Evolutionary conservation across 2,329 filamentous ascomycete species (phyloP).

Genomic region (Pseudocercospora pini-densiflorae): DNA sequence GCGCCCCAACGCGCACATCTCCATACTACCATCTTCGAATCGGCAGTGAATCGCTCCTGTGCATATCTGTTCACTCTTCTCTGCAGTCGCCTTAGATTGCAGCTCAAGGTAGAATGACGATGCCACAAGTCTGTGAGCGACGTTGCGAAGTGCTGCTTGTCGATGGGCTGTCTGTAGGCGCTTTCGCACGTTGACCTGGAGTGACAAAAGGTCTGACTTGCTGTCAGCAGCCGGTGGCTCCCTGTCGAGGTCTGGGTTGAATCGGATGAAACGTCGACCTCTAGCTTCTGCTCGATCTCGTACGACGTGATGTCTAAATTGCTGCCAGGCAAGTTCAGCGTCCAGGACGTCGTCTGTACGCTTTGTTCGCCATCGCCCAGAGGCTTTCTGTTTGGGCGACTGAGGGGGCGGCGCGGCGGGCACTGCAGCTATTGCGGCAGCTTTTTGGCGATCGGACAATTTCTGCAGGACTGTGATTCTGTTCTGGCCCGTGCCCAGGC

Average conservation of each 20-base stretch:
- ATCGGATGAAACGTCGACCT: slow-evolving; percentile 39
- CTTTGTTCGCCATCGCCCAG: slow-evolving; percentile 29
- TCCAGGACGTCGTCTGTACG: slow-evolving; percentile 42
- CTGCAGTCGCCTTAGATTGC: slow-evolving; percentile 37
- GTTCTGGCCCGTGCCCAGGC: slow-evolving; percentile 42
- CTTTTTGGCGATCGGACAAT: slow-evolving; percentile 33
- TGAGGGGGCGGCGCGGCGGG: slow-evolving; percentile 7
- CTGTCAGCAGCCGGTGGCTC: slow-evolving; percentile 42
- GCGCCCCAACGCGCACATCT: slow-evolving; percentile 39
- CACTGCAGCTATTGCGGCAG: slow-evolving; percentile 14
- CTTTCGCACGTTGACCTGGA: slow-evolving; percentile 41
- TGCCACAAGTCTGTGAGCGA: slow-evolving; percentile 43
- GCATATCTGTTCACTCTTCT: slow-evolving; percentile 39
- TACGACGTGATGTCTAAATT: slow-evolving; percentile 39
- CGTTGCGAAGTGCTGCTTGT: slow-evolving; percentile 37
- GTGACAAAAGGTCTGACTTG: slow-evolving; percentile 39
- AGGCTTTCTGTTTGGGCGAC: slow-evolving; percentile 18
- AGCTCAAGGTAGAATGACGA: slow-evolving; percentile 46
- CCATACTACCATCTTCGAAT: slow-evolving; percentile 40
- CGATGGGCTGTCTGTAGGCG: slow-evolving; percentile 36
- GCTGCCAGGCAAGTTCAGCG: slow-evolving; percentile 42
- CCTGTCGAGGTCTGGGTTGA: slow-evolving; percentile 41
- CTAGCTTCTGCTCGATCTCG: slow-evolving; percentile 31
- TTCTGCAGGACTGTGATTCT: slow-evolving; percentile 36
- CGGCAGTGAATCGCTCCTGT: slow-evolving; percentile 40